phyloP scores from a whole-genome alignment of 1,284 basidiomycete genomes.

The Violaceomyces palustris region DNA sequence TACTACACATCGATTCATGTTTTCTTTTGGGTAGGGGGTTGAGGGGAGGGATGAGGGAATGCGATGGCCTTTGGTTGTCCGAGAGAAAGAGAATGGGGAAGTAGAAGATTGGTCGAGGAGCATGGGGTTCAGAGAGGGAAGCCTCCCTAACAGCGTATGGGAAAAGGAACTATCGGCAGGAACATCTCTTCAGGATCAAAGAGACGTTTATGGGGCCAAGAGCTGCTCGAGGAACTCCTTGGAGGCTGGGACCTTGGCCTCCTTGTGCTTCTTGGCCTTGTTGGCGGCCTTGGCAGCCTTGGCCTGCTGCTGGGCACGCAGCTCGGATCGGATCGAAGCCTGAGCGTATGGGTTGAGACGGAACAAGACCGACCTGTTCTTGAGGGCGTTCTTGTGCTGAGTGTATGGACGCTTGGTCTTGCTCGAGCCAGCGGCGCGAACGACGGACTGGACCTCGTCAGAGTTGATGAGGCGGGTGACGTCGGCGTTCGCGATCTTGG shows the following conservation, averaged over 20 bases:
- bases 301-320: slow-evolving; percentile 45
- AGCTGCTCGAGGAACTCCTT: slow-evolving; percentile 82
- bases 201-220: slow-evolving; percentile 31
- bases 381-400: slow-evolving; percentile 93
- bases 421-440: slow-evolving; percentile 78
- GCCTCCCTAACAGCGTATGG: too few species aligned
- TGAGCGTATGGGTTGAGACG: slow-evolving; percentile 98
- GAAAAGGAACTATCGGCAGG: too few species aligned
- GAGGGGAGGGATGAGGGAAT: too few species aligned
- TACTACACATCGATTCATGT: too few species aligned
- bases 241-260: slow-evolving; percentile 61
- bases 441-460: slow-evolving; percentile 63
- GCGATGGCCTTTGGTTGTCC: too few species aligned
- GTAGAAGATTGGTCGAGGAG: too few species aligned
- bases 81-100: too few species aligned
- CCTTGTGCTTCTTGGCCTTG: slow-evolving; percentile 34
- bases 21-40: too few species aligned
- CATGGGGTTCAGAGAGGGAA: too few species aligned
- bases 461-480: slow-evolving; percentile 95
- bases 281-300: slow-evolving; percentile 43
- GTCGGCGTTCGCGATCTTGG: slow-evolving; percentile 96
- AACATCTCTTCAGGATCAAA: not conserved
- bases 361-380: slow-evolving; percentile 95
- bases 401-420: slow-evolving; percentile 89
- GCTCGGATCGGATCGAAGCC: slow-evolving; percentile 46